Evolutionary conservation across 139 green algal species (phyloP).

Genomic region (Micractinium sp.): DNA sequence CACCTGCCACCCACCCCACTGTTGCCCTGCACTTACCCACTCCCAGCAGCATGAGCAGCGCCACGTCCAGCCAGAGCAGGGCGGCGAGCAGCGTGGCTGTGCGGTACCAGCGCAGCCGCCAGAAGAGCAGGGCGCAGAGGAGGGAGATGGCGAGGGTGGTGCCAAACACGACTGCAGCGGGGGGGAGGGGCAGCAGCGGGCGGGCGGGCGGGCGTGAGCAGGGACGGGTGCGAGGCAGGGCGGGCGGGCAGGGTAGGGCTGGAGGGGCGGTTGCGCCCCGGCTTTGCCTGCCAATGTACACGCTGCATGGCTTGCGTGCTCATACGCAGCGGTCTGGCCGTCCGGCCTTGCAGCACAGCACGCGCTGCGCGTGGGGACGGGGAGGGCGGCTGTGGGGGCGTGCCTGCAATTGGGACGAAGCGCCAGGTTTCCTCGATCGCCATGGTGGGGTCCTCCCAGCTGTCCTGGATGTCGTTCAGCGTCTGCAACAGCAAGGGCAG

Average conservation of each 20-base stretch:
- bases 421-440: conserved; percentile 30
- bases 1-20: not conserved
- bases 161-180: conserved; percentile 27
- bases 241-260: too few relatives aligned
- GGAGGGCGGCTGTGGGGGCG: not conserved
- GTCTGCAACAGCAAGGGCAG: not conserved
- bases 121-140: not conserved
- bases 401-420: conserved; percentile 33
- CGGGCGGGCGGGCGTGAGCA: not conserved
- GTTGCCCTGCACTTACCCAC: conserved; percentile 20
- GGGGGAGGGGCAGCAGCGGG: not conserved
- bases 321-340: too few relatives aligned
- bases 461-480: not conserved
- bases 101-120: not conserved
- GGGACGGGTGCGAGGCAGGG: not conserved
- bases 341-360: not conserved
- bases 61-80: conserved; percentile 39
- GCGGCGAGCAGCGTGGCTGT: not conserved
- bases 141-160: conserved; percentile 13
- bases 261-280: not conserved
- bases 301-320: not conserved
- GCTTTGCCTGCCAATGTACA: not conserved
- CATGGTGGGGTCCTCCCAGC: conserved; percentile 16
- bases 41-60: conserved; percentile 48
- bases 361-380: not conserved